Conservation (phyloP, 805 yeast genomes). For the Wickerhamiella slavikovae region DNA sequence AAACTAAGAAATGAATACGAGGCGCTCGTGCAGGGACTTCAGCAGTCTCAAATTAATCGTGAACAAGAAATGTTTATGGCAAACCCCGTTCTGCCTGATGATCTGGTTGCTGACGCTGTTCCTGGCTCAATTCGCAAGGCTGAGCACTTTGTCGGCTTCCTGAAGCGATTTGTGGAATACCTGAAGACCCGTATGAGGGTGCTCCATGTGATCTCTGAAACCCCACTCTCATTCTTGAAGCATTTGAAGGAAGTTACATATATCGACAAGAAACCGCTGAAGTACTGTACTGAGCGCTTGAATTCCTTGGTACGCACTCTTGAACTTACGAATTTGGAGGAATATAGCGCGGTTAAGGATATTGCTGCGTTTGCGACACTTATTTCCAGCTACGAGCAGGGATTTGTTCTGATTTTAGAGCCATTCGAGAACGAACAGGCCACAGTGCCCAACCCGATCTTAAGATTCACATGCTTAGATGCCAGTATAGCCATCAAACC, state of each 20-base stretch:
- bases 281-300: conserved; percentile 82
- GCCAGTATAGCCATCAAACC: conserved; percentile 97
- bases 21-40: conserved; percentile 73
- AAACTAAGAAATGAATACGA: conserved; percentile 81
- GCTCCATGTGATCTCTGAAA: conserved; percentile 90
- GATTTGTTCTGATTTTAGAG: conserved; percentile 77
- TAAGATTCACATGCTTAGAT: conserved; percentile 85
- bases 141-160: conserved; percentile 85
- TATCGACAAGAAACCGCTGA: conserved; percentile 76
- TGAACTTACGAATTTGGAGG: conserved; percentile 75
- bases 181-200: conserved; percentile 95
- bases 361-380: conserved; percentile 93
- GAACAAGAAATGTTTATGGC: conserved; percentile 55
- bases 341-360: conserved; percentile 80
- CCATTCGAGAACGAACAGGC: conserved; percentile 92
- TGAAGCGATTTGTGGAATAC: conserved; percentile 84
- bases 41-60: conserved; percentile 39
- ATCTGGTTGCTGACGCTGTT: conserved; percentile 73
- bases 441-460: conserved; percentile 90
- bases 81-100: conserved; percentile 72
- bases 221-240: conserved; percentile 80
- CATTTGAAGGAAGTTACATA: conserved; percentile 85
- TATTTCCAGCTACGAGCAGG: conserved; percentile 85
- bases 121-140: conserved; percentile 97
- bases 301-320: conserved; percentile 76